Conservation (phyloP, 2,329 filamentous ascomycete species). For the Dactylonectria estremocensis region DNA sequence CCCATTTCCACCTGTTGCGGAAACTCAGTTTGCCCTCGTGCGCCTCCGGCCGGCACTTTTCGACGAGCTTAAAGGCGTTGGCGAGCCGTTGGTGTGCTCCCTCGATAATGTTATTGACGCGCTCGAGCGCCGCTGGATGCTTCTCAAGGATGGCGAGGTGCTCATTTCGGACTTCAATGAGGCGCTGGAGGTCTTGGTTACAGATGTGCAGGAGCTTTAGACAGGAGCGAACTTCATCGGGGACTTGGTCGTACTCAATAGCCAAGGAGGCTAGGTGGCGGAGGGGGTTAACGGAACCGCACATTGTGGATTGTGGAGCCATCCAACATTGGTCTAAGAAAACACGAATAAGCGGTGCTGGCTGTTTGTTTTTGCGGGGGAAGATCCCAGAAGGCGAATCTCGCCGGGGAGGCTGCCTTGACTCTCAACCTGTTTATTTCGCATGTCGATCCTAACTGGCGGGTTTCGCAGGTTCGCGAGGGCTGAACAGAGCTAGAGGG, state of each 20-base stretch:
- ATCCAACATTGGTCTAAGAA: not conserved
- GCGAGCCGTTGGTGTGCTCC: constrained; percentile 1
- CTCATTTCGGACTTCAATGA: constrained; percentile 18
- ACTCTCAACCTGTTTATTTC: too few species aligned
- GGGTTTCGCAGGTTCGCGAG: too few species aligned
- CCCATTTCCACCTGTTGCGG: constrained; percentile 5
- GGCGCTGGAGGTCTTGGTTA: constrained; percentile 25
- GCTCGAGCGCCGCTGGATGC: not conserved
- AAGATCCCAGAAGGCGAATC: too few species aligned
- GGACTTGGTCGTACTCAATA: constrained; percentile 13
- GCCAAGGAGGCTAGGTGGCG: constrained; percentile 14
- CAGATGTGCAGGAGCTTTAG: constrained; percentile 21
- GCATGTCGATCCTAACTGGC: too few species aligned
- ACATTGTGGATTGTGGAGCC: constrained; percentile 7
- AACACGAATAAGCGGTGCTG: not conserved
- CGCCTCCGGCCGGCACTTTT: constrained; percentile 13
- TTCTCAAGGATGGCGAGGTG: not conserved
- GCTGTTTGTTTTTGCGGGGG: not conserved
- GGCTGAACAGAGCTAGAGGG: too few species aligned
- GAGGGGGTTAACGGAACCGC: not conserved
- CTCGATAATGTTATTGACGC: constrained; percentile 18
- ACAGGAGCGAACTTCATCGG: constrained; percentile 7
- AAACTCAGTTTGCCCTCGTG: constrained; percentile 6
- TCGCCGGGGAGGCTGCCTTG: too few species aligned
- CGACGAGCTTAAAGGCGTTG: constrained; percentile 11